Percentiles rank a stretch among this genome's conserved stretches.
phyloP scores from a whole-genome alignment of 805 yeast genomes.

The Ogataea paraovalis region DNA sequence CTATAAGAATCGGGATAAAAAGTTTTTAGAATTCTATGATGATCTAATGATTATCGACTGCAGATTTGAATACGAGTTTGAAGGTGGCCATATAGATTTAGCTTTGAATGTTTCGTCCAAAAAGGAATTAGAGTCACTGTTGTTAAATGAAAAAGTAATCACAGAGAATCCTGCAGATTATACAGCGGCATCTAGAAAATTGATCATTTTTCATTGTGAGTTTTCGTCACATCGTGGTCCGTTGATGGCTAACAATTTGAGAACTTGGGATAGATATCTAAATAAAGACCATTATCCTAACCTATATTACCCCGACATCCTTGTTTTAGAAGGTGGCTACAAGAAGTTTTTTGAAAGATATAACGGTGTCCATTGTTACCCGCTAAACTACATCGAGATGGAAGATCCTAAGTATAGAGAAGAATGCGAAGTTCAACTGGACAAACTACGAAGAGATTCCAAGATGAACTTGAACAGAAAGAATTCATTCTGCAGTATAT shows the following conservation, averaged over 20 bases:
- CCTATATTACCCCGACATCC: slow-evolving; percentile 82
- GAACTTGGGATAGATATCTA: slow-evolving; percentile 74
- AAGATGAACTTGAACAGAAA: slow-evolving; percentile 27
- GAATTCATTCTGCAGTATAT: slow-evolving; percentile 16
- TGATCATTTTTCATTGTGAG: slow-evolving; percentile 90
- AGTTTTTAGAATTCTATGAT: slow-evolving; percentile 45
- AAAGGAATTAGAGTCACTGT: slow-evolving; percentile 57
- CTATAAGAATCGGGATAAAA: slow-evolving; percentile 32
- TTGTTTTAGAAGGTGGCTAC: slow-evolving; percentile 90
- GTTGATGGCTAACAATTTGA: slow-evolving; percentile 77
- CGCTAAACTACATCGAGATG: slow-evolving; percentile 85
- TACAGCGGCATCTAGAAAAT: slow-evolving; percentile 30
- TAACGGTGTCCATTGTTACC: slow-evolving; percentile 54
- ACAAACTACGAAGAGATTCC: slow-evolving; percentile 35
- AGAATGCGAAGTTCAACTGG: slow-evolving; percentile 40
- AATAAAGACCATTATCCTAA: slow-evolving; percentile 77
- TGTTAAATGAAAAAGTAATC: slow-evolving; percentile 33
- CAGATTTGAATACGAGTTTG: slow-evolving; percentile 85
- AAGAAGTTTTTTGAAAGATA: slow-evolving; percentile 63
- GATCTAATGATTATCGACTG: slow-evolving; percentile 72
- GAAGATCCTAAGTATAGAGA: slow-evolving; percentile 52
- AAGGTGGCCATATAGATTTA: slow-evolving; percentile 87
- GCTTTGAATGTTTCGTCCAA: slow-evolving; percentile 77
- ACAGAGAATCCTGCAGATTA: slow-evolving; percentile 21
- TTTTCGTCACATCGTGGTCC: slow-evolving; percentile 95